Base-by-base conservation (phyloP, 352 stramenopile genomes). In the Peronospora belbahrii region DNA sequence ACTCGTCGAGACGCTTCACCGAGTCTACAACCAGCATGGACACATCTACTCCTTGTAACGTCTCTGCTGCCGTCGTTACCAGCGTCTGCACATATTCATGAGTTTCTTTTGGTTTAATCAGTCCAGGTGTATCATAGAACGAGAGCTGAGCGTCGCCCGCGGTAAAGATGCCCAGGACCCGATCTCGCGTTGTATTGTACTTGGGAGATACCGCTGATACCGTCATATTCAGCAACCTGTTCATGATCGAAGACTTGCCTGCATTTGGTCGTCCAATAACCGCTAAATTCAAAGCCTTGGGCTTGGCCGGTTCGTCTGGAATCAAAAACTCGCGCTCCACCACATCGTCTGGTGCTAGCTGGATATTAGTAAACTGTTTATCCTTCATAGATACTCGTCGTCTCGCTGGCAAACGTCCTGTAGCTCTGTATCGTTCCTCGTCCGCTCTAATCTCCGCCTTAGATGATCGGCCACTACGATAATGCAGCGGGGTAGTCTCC, bases 201-300 rank as follows among this genome's bases (percentile, higher is more conserved):
- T 94, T 94, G 27, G 79, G 68, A 5, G 82, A 94, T 3, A 94
- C 82, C 2, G 82, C 82, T 14, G 82, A 94, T 4, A 94, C 73
- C 43, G 83, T 94, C 38, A 80, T 73, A 33, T 87, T 74, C 28
- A 91, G 52, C 41, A 94, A 22, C 0, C 62, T 45, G 61, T 94
- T 94, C 61, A 91, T 81, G 42, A 94, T 86, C 7, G 77, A 90
- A 20, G 78, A 90, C 60, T 94, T 94, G 59, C 82, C 82, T 7
- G 82, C 82, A 47, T 94, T 94, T n/a, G 82, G 82, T 5, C 82
- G 76, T 15, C 82, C 82, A 22, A 94, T 89, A 30, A 94, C 76
- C 5, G 82, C 82, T 15, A 91, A 56, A 46, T 89, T 75, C 42
- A 94, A 59, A 4, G 69, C 79, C 17, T 77, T 73, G 3, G 82